These are phyloP conservation scores for Alternaria sp. DNA, from an alignment of 2,329 filamentous ascomycete species.

Conservation along the genomic window DNA sequence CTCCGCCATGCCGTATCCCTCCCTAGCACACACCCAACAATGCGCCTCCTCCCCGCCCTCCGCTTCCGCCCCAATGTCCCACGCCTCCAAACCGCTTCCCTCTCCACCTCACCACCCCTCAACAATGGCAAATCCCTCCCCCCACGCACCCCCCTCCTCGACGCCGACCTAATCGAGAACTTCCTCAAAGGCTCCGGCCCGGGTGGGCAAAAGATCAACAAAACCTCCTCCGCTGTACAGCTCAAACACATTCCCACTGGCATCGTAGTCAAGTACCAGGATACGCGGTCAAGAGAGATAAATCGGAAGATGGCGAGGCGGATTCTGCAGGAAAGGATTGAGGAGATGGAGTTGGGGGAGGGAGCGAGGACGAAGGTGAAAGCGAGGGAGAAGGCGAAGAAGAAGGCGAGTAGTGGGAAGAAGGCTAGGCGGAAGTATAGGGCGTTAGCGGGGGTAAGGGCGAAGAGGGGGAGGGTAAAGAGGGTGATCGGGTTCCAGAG, in stretches of 20 bases:
- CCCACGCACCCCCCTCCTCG: conserved; percentile 75
- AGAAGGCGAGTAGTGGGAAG: conserved; percentile 77
- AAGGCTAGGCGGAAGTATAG: conserved; percentile 82
- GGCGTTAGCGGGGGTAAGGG: conserved; percentile 53
- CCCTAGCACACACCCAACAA: conserved; percentile 12
- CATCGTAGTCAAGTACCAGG: conserved; percentile 92
- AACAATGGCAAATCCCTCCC: conserved; percentile 55
- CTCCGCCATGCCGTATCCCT: conserved; percentile 3
- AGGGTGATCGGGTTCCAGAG: too few relatives aligned
- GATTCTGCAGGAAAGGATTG: conserved; percentile 77
- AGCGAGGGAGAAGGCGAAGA: conserved; percentile 67
- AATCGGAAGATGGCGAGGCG: conserved; percentile 86
- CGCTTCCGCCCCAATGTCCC: conserved; percentile 4
- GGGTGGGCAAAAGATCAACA: conserved; percentile 98
- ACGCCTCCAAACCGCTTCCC: conserved; percentile 16
- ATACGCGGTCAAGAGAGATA: conserved; percentile 82
- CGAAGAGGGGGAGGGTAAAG: too few relatives aligned
- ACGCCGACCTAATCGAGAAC: conserved; percentile 79
- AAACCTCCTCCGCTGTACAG: conserved; percentile 94
- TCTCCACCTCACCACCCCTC: conserved; percentile 22
- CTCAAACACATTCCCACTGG: conserved; percentile 89
- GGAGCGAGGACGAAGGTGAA: conserved; percentile 71
- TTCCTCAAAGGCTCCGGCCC: conserved; percentile 93
- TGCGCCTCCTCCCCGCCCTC: conserved; percentile 11
- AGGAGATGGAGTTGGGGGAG: conserved; percentile 74